phyloP scores from a whole-genome alignment of 1,284 basidiomycete genomes.

The Fistulinella cinereoalba region DNA sequence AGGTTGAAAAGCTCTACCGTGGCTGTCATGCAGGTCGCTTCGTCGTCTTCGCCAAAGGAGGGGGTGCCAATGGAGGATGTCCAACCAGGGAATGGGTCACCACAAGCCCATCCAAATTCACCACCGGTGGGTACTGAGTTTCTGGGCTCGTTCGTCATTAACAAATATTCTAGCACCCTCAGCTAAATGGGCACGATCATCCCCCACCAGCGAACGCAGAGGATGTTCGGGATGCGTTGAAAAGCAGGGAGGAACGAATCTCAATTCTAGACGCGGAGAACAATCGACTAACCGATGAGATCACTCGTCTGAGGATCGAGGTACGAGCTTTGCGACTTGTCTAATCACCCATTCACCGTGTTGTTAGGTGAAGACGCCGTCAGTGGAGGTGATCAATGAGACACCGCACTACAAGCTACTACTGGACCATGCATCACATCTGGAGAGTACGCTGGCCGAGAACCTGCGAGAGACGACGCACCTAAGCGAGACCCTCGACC shows the following conservation, averaged over 20 bases:
- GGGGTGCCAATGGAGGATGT: conserved; percentile 47
- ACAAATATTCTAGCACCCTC: conserved; percentile 17
- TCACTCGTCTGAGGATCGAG: conserved; percentile 44
- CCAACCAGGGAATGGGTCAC: conserved; percentile 14
- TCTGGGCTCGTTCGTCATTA: conserved; percentile 2
- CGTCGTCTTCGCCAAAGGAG: conserved; percentile 35
- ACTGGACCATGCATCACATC: conserved; percentile 41
- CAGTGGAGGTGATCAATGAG: conserved; percentile 45
- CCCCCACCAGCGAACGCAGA: conserved; percentile 32
- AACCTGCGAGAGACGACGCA: conserved; percentile 36
- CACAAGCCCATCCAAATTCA: conserved; percentile 32
- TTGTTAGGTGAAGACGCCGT: conserved; percentile 43
- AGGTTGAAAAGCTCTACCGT: conserved; percentile 66
- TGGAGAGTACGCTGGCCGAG: conserved; percentile 41
- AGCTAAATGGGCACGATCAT: conserved; percentile 29
- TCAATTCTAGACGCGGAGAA: conserved; percentile 45
- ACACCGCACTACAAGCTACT: conserved; percentile 51
- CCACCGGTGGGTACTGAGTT: conserved; percentile 61
- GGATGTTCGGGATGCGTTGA: conserved; percentile 41
- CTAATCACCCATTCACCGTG: conserved; percentile 4
- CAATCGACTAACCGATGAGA: conserved; percentile 39
- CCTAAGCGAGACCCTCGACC: conserved; percentile 42
- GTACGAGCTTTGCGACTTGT: conserved; percentile 30
- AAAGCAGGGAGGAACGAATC: conserved; percentile 29
- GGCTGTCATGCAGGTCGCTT: conserved; percentile 39